A percentile compares a stretch with the other conserved stretches of the same genome.
Conservation (phyloP, 331 rosid genomes). For the Malus hybrid region DNA sequence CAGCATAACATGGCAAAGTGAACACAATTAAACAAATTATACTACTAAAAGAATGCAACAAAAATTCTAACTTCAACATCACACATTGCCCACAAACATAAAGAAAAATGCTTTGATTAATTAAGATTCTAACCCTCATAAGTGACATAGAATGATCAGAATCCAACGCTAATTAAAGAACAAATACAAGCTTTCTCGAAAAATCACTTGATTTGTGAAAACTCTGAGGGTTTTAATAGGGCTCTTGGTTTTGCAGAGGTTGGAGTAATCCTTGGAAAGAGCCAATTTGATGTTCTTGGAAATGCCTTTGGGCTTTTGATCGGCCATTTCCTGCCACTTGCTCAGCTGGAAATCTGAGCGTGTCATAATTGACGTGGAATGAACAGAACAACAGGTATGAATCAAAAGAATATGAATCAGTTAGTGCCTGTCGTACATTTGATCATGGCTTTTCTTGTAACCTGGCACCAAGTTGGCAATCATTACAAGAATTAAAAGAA, state of each 20-base stretch:
- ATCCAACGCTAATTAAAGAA: neutral
- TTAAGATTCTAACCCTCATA: neutral
- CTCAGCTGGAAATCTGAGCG: slow-evolving; percentile 2
- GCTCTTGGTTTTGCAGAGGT: slow-evolving; percentile 52
- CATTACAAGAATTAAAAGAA: neutral
- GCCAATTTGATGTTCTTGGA: slow-evolving; percentile 52
- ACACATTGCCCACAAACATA: neutral
- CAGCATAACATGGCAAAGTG: neutral
- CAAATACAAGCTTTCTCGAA: neutral
- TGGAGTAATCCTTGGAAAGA: slow-evolving; percentile 69
- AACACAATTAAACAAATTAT: neutral
- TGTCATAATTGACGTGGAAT: neutral
- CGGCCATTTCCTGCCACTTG: slow-evolving; percentile 66
- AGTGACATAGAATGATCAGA: neutral
- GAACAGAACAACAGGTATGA: neutral
- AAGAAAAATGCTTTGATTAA: neutral
- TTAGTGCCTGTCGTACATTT: neutral
- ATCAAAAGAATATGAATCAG: neutral
- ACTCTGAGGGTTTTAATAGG: slow-evolving; percentile 61
- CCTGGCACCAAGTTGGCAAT: neutral
- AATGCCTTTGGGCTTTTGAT: slow-evolving; percentile 51
- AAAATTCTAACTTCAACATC: neutral
- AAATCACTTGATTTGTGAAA: slow-evolving; percentile 63
- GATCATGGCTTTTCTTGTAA: neutral
- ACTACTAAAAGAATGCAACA: neutral